phyloP scores from a whole-genome alignment of 2,329 filamentous ascomycete species.

The Trichoderma sp. region DNA sequence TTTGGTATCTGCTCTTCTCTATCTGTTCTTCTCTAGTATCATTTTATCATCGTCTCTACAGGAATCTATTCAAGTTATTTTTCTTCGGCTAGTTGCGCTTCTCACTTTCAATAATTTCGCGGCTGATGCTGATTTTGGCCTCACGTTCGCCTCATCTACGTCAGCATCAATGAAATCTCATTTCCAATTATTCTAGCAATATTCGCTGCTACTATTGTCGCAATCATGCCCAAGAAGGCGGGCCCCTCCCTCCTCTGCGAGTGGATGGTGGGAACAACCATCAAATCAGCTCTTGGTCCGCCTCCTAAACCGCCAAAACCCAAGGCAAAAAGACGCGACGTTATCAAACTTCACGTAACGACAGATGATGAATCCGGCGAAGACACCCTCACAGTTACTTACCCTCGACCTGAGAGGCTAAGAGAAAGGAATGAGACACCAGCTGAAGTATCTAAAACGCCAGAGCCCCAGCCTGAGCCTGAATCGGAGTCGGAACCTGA shows the following conservation, averaged over 20 bases:
- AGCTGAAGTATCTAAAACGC: background rate
- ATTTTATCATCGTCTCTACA: background rate
- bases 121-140: background rate
- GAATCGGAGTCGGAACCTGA: background rate
- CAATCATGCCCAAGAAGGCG: background rate
- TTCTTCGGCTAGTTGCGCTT: background rate
- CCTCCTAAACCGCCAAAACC: constrained; percentile 26
- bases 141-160: background rate
- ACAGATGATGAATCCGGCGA: constrained; percentile 53
- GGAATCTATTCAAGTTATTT: background rate
- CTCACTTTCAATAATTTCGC: background rate
- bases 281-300: constrained; percentile 32
- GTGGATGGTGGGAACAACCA: constrained; percentile 41
- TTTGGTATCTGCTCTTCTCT: too few species aligned
- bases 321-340: constrained; percentile 27
- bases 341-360: constrained; percentile 43
- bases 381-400: constrained; percentile 49
- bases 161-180: background rate
- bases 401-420: constrained; percentile 40
- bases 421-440: constrained; percentile 15
- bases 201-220: background rate
- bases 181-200: background rate
- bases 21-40: background rate
- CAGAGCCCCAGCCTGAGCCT: constrained; percentile 18
- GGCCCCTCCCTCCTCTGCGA: constrained; percentile 36